Percentiles rank a stretch among this genome's conserved stretches.
These are phyloP conservation scores for Coemansia sp. DNA, from an alignment of 192 early-diverging fungal species.

Conservation along the genomic window DNA sequence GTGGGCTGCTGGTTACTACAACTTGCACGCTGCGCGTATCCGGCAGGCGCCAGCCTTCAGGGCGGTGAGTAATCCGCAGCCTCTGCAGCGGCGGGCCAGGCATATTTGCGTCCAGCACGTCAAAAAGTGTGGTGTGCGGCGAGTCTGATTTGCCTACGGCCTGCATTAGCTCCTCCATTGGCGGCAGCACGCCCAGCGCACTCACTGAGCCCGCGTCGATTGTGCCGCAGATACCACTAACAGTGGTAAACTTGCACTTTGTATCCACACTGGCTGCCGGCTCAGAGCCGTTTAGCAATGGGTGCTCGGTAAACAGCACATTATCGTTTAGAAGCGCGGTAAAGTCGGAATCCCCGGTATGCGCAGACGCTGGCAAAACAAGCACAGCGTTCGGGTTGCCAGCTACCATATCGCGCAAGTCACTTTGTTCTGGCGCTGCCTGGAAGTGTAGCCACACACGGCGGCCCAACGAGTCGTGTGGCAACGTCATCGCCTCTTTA, in stretches of 20 bases:
- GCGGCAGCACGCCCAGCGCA: constrained; percentile 43
- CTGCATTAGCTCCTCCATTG: constrained; percentile 46
- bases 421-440: constrained; percentile 23
- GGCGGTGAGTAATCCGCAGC: constrained; percentile 11
- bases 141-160: constrained; percentile 24
- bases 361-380: constrained; percentile 20
- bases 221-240: constrained; percentile 42
- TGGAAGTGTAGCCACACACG: constrained; percentile 41
- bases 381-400: constrained; percentile 24
- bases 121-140: constrained; percentile 43
- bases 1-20: constrained; percentile 17
- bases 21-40: constrained; percentile 32
- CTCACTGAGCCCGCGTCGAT: constrained; percentile 28
- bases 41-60: constrained; percentile 12
- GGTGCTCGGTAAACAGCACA: neutral
- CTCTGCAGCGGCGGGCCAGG: constrained; percentile 20
- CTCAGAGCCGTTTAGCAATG: neutral
- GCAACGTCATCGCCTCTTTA: neutral
- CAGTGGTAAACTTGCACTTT: constrained; percentile 31
- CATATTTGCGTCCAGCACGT: constrained; percentile 27
- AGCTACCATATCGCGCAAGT: constrained; percentile 41
- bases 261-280: neutral
- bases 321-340: constrained; percentile 40
- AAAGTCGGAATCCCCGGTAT: constrained; percentile 11
- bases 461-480: constrained; percentile 33